These are phyloP conservation scores for Auricularia sp. DNA, from an alignment of 768 basidiomycete species.

Conservation along the genomic window DNA sequence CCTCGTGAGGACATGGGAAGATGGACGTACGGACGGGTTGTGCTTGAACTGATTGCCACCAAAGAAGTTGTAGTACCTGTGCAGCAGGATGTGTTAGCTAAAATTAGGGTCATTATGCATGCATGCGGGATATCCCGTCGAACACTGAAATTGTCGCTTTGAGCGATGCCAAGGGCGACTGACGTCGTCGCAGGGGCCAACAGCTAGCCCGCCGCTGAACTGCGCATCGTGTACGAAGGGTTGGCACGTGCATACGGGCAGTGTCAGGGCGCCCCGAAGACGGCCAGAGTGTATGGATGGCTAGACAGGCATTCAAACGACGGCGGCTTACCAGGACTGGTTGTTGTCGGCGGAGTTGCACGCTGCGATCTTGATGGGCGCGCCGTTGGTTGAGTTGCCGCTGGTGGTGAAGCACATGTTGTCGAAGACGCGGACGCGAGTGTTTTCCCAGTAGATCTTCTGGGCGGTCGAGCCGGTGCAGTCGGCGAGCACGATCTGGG, in stretches of 20 bases:
- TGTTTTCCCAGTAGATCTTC: not conserved
- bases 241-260: no score
- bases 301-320: not conserved
- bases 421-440: not conserved
- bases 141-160: no score
- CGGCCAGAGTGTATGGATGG: not conserved
- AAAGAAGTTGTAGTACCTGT: slow-evolving; percentile 4
- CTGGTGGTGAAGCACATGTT: not conserved
- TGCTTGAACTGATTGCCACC: not conserved
- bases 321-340: not conserved
- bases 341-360: not conserved
- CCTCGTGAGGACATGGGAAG: not conserved
- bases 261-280: no score
- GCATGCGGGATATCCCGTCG: no score
- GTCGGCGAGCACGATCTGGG: slow-evolving; percentile 5
- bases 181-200: no score
- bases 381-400: not conserved
- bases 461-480: slow-evolving; percentile 3
- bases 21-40: not conserved
- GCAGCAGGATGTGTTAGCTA: not conserved
- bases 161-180: no score
- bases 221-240: no score
- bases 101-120: not conserved
- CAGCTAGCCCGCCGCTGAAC: no score
- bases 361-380: not conserved